phyloP scores from a whole-genome alignment of 2,329 filamentous ascomycete genomes.

The Ramularia endophylla region DNA sequence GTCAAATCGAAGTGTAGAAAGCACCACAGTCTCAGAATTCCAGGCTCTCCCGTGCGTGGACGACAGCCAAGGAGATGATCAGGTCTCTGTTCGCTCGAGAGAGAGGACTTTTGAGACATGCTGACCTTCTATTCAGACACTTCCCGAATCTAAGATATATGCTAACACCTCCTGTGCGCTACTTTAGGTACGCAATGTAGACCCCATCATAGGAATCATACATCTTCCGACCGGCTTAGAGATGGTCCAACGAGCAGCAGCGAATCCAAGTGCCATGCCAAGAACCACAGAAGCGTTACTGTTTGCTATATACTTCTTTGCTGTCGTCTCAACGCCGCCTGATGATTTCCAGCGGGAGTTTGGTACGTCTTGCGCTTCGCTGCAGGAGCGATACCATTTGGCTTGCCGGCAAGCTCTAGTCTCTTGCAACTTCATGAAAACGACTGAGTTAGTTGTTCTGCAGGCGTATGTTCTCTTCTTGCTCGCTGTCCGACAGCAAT shows the following conservation, averaged over 20 bases:
- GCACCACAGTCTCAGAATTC: too few relatives aligned
- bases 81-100: too few relatives aligned
- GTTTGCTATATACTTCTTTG: conserved; percentile 56
- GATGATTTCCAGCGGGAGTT: conserved; percentile 43
- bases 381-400: conserved; percentile 24
- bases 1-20: too few relatives aligned
- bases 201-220: conserved; percentile 64
- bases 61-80: too few relatives aligned
- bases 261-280: conserved; percentile 48
- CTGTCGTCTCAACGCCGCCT: conserved; percentile 45
- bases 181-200: conserved; percentile 70
- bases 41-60: too few relatives aligned
- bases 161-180: too few relatives aligned
- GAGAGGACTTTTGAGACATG: too few relatives aligned
- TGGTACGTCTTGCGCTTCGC: conserved; percentile 50
- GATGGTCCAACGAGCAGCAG: conserved; percentile 45
- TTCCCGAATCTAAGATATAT: too few relatives aligned
- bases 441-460: conserved; percentile 58
- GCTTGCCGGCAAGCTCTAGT: conserved; percentile 60
- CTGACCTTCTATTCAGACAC: too few relatives aligned
- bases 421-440: conserved; percentile 61
- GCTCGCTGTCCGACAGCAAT: conserved; percentile 32
- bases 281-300: conserved; percentile 54
- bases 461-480: conserved; percentile 64
- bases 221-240: conserved; percentile 53